Conservation (phyloP, 306 rosid genomes). For the Vicia sativa region DNA sequence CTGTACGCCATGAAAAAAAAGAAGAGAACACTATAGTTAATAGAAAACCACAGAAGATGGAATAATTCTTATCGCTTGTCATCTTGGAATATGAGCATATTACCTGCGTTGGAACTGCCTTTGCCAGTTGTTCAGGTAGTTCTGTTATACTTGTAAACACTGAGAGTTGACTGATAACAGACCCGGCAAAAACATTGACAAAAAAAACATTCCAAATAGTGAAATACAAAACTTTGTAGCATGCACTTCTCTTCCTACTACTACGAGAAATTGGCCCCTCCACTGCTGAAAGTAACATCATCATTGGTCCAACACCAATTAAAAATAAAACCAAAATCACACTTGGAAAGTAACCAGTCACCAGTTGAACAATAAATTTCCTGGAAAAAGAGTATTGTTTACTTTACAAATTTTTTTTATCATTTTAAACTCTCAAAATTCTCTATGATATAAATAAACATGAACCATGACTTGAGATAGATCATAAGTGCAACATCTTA, state of each 20-base stretch:
- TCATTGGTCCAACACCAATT: slow-evolving; percentile 70
- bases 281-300: slow-evolving; percentile 75
- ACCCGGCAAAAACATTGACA: slow-evolving; percentile 82
- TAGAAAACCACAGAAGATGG: background rate
- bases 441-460: background rate
- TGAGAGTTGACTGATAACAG: slow-evolving; percentile 62
- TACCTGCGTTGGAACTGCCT: slow-evolving; percentile 91
- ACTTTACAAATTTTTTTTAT: slow-evolving; percentile 17
- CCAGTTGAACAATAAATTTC: slow-evolving; percentile 64
- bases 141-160: slow-evolving; percentile 73
- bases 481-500: slow-evolving; percentile 44
- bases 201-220: slow-evolving; percentile 96
- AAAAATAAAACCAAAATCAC: slow-evolving; percentile 73
- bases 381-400: slow-evolving; percentile 46
- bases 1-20: slow-evolving; percentile 47
- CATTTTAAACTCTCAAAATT: slow-evolving; percentile 5
- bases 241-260: slow-evolving; percentile 84
- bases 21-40: slow-evolving; percentile 21
- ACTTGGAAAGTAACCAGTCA: slow-evolving; percentile 95
- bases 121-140: slow-evolving; percentile 78
- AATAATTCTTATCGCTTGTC: background rate
- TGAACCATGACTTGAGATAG: slow-evolving; percentile 1
- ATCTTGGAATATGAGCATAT: slow-evolving; percentile 28
- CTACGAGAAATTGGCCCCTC: slow-evolving; percentile 94
- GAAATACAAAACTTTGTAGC: slow-evolving; percentile 84